Conservation (phyloP, 164 flowering plant species). For the Macadamia integrifolia region DNA sequence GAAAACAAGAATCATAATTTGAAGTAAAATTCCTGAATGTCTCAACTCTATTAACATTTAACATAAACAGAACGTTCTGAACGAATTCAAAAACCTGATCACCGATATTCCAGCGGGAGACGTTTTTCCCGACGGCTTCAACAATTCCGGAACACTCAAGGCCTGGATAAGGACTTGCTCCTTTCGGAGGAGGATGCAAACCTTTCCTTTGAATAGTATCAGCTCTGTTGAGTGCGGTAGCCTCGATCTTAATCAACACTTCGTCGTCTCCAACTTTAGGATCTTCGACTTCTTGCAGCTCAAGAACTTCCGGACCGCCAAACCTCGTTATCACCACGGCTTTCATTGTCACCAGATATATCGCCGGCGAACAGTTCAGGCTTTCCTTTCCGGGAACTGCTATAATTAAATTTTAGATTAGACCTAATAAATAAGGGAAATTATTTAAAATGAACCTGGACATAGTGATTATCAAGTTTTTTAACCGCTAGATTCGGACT, state of each 20-base stretch:
- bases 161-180: slow-evolving; percentile 62
- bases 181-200: slow-evolving; percentile 59
- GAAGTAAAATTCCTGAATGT: no score
- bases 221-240: slow-evolving; percentile 77
- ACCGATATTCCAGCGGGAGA: slow-evolving; percentile 82
- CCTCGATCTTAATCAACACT: slow-evolving; percentile 65
- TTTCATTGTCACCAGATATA: slow-evolving; percentile 39
- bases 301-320: slow-evolving; percentile 78
- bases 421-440: no score
- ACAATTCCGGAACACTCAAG: slow-evolving; percentile 86
- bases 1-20: no score
- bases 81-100: slow-evolving; percentile 50
- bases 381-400: neutral
- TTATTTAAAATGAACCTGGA: no score
- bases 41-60: no score
- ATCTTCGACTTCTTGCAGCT: slow-evolving; percentile 67
- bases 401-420: no score
- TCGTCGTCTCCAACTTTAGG: slow-evolving; percentile 66
- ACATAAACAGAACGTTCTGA: neutral
- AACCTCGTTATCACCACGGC: slow-evolving; percentile 69
- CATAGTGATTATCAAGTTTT: no score
- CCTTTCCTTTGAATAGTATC: slow-evolving; percentile 70
- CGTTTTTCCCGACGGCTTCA: slow-evolving; percentile 60
- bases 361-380: neutral
- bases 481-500: no score